Conservation (phyloP, 371 early-diverging fungal species). For the Circinella umbellata region DNA sequence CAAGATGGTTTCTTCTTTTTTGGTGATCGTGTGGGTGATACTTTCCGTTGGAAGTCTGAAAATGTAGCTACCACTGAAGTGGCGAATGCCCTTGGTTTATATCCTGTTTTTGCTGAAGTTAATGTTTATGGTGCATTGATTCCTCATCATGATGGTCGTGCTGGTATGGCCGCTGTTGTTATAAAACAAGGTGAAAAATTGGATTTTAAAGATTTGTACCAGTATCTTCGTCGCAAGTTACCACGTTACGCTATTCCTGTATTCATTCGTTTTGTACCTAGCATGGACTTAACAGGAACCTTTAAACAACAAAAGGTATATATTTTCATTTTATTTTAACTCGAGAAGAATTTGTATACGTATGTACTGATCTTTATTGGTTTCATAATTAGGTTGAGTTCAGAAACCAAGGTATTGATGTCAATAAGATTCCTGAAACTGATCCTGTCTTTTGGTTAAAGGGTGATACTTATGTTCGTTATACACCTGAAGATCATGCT, state of each 20-base stretch:
- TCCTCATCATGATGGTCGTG: conserved; percentile 69
- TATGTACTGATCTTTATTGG: too few species aligned
- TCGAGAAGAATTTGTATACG: too few species aligned
- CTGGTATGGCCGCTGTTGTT: conserved; percentile 77
- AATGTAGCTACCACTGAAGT: conserved; percentile 75
- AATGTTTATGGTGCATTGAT: conserved; percentile 67
- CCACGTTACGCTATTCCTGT: conserved; percentile 69
- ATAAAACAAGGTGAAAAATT: conserved; percentile 31
- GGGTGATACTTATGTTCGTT: conserved; percentile 55
- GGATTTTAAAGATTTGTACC: conserved; percentile 39
- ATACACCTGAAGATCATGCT: conserved; percentile 36
- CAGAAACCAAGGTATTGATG: conserved; percentile 53
- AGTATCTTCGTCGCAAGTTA: conserved; percentile 41
- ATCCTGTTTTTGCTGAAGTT: conserved; percentile 63
- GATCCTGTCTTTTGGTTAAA: conserved; percentile 54
- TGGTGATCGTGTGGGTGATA: conserved; percentile 77
- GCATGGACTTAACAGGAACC: conserved; percentile 58
- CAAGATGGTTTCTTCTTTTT: conserved; percentile 69
- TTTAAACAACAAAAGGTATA: conserved; percentile 67
- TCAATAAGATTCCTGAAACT: conserved; percentile 25
- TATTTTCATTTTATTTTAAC: too few species aligned
- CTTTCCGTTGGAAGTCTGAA: conserved; percentile 72
- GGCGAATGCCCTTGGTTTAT: conserved; percentile 57
- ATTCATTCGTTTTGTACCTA: conserved; percentile 55
- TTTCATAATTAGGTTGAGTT: too few species aligned